Evolutionary conservation across 345 rosid genomes (phyloP), one percentile per base, ranked within the genome.

Genomic region (Firmiana major): DNA sequence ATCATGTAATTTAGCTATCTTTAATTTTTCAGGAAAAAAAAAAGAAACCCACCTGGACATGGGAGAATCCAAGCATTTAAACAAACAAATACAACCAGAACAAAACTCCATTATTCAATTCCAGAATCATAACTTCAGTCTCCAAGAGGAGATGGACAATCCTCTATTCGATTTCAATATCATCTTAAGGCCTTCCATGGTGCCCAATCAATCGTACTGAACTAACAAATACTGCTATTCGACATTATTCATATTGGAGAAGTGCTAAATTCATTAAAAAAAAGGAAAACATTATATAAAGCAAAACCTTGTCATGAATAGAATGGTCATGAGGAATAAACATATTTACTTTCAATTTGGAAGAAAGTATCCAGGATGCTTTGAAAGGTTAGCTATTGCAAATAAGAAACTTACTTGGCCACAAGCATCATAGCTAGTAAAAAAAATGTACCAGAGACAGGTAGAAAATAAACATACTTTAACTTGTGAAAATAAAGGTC

Each of bases 401-500:
- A 34, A 17, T 63, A 63, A 34, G 13, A 34, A 13, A 13, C 10
- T 48, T 21, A 26, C 22, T 53, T 19, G 21, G 42, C 62, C 24
- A 63, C 9, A 51, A 40, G 54, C 19, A 62, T 16, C 9, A 63
- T 21, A 36, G 65, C 62, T 34, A 45, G 62, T 7, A 58, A 24
- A 26, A 66, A 51, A 45, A 7, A 59, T 3, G 13, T 24, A 38
- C 55, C 15, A 28, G 60, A 28, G 24, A 81, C n/a, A 51, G 34
- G 49, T 54, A 19, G 58, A 72, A 76, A 68, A 54, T 49, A 58
- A 49, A 86, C 98, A 78, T 82, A 94, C 98, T 91, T 94, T 85
- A 94, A 92, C 85, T 84, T 90, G 89, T 94, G 97, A 87, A 94
- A 94, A 84, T 94, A 93, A 78, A 94, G 93, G 79, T 94, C 98